phyloP scores from a whole-genome alignment of 345 rosid genomes.

The Populus deltoides region DNA sequence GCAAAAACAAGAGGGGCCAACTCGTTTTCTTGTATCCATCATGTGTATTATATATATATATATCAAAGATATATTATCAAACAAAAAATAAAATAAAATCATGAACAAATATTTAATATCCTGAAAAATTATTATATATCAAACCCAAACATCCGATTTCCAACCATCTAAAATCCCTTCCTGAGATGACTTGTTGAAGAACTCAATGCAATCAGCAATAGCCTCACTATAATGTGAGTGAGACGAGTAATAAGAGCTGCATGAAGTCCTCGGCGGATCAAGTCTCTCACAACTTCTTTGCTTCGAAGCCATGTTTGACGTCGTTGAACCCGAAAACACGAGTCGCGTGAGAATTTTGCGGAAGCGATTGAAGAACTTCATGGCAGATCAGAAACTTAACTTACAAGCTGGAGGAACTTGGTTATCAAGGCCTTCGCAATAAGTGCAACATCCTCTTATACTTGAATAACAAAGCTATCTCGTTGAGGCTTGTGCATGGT shows the following conservation, averaged over 20 bases:
- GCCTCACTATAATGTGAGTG: slow-evolving; percentile 79
- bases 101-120: background rate
- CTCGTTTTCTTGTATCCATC: background rate
- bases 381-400: slow-evolving; percentile 40
- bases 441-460: slow-evolving; percentile 18
- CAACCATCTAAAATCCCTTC: slow-evolving; percentile 40
- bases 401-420: slow-evolving; percentile 2
- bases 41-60: background rate
- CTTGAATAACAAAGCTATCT: slow-evolving; percentile 48
- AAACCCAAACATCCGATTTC: slow-evolving; percentile 46
- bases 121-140: slow-evolving; percentile 1
- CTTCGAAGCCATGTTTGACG: slow-evolving; percentile 16
- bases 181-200: slow-evolving; percentile 78
- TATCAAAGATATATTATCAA: background rate
- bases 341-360: slow-evolving; percentile 66
- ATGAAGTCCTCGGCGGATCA: slow-evolving; percentile 83
- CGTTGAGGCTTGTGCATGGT: slow-evolving; percentile 30
- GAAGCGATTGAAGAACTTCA: slow-evolving; percentile 68
- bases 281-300: slow-evolving; percentile 40
- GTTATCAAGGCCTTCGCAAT: background rate
- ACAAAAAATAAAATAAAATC: background rate
- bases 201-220: slow-evolving; percentile 94
- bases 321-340: slow-evolving; percentile 25
- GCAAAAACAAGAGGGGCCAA: background rate
- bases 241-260: slow-evolving; percentile 83